phyloP scores from a whole-genome alignment of 768 basidiomycete genomes.

The Rhodocollybia butyracea region DNA sequence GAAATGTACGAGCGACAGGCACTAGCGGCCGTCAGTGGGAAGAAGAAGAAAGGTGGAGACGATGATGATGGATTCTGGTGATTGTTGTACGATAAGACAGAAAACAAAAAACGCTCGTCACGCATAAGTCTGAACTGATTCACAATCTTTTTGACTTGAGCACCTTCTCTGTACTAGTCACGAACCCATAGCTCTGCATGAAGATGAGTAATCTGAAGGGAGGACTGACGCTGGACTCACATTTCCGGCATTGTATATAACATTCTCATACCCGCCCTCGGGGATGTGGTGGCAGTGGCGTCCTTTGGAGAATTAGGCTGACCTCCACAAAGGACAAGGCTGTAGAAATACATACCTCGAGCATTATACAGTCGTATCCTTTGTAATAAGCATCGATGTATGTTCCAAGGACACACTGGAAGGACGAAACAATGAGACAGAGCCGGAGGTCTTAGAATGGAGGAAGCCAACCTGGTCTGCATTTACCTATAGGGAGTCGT shows the following conservation, averaged over 20 bases:
- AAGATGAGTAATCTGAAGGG: too few relatives aligned
- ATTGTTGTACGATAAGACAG: conserved; percentile 18
- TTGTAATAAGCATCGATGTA: conserved; percentile 60
- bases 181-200: conserved; percentile 6
- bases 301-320: too few relatives aligned
- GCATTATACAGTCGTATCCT: conserved; percentile 61
- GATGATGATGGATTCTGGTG: conserved; percentile 83
- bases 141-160: conserved; percentile 14
- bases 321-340: too few relatives aligned
- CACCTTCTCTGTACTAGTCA: neutral
- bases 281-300: conserved; percentile 61
- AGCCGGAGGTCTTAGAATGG: neutral
- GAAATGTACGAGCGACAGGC: conserved; percentile 93
- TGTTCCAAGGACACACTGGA: conserved; percentile 63
- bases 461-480: conserved; percentile 51
- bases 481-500: too few relatives aligned
- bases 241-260: conserved; percentile 53
- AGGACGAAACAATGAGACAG: neutral
- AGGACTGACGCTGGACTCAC: conserved; percentile 31
- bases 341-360: too few relatives aligned
- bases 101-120: conserved; percentile 6
- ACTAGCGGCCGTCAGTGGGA: conserved; percentile 69
- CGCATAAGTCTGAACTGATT: neutral
- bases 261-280: conserved; percentile 53
- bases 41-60: conserved; percentile 67